Evolutionary conservation across 176 grass and related monocot genomes (phyloP).

Genomic region (Carex cristatella): DNA sequence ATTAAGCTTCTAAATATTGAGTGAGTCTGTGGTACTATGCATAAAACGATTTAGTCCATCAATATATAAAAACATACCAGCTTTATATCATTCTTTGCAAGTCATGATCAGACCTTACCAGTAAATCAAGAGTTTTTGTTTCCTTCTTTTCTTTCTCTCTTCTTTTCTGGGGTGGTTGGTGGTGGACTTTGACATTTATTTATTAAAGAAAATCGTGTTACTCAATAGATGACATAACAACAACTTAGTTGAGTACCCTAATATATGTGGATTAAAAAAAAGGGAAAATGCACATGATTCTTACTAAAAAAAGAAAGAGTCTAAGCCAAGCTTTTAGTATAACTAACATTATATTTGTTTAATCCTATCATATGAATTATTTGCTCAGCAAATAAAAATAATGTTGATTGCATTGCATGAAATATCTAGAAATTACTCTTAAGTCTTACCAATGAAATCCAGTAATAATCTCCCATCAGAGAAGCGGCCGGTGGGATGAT

Average conservation of each 20-base stretch:
- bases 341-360: too few species aligned
- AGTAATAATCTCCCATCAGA: slow-evolving; percentile 50
- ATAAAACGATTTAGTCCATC: too few species aligned
- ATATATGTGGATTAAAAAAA: too few species aligned
- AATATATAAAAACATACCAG: too few species aligned
- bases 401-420: neutral
- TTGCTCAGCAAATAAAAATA: neutral
- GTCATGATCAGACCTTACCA: neutral
- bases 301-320: too few species aligned
- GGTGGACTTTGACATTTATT: too few species aligned
- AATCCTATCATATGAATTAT: neutral
- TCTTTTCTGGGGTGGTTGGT: neutral
- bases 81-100: neutral
- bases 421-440: neutral
- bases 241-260: too few species aligned
- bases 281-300: too few species aligned
- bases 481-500: slow-evolving; percentile 33
- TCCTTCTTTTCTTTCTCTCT: too few species aligned
- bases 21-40: too few species aligned
- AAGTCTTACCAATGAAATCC: slow-evolving; percentile 43
- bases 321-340: too few species aligned
- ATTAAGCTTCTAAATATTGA: too few species aligned
- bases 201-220: neutral
- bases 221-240: neutral
- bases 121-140: neutral